Conservation (phyloP, 163 green algal genomes). For the Chloromonas sp. region DNA sequence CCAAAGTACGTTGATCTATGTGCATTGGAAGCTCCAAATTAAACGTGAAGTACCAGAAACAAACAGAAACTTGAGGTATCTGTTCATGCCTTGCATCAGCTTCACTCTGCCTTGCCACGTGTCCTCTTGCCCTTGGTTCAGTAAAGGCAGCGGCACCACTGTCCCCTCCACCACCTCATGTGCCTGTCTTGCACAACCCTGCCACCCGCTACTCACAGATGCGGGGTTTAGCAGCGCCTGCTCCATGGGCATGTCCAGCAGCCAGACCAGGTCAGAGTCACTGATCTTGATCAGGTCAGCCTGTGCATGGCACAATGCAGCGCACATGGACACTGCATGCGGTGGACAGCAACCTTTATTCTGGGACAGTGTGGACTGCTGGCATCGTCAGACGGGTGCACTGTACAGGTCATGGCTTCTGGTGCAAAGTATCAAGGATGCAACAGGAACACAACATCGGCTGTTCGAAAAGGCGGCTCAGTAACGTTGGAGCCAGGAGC, state of each 20-base stretch:
- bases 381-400: no score
- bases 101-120: neutral
- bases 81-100: neutral
- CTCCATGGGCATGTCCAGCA: slow-evolving; percentile 51
- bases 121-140: no score
- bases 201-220: slow-evolving; percentile 25
- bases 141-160: no score
- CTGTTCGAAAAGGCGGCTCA: no score
- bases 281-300: slow-evolving; percentile 81
- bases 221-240: slow-evolving; percentile 65
- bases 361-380: no score
- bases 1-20: neutral
- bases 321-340: neutral
- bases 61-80: neutral
- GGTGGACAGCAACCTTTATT: no score
- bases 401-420: no score
- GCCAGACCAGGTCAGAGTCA: slow-evolving; percentile 79
- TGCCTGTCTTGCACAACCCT: no score
- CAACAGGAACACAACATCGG: no score
- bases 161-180: no score
- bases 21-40: neutral
- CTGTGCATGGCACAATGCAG: neutral
- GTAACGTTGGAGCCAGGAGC: no score
- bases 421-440: no score
- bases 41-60: neutral